These are phyloP conservation scores for Parathielavia hyrcaniae DNA, from an alignment of 495 filamentous ascomycete species.

Conservation along the genomic window DNA sequence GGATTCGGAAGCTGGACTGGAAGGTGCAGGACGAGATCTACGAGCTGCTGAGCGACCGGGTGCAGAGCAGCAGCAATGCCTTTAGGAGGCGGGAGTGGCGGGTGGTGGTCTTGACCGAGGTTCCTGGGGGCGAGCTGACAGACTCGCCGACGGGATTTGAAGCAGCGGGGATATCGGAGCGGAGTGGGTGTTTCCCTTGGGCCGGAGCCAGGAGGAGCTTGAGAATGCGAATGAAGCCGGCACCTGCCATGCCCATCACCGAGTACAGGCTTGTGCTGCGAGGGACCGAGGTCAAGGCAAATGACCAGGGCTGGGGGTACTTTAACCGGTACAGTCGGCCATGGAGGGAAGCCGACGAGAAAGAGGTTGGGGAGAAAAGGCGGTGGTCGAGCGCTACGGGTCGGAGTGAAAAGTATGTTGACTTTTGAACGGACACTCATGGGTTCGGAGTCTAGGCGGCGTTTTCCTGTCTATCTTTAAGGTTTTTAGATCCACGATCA, in stretches of 20 bases:
- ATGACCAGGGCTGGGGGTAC: conserved; percentile 18
- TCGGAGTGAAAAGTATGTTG: conserved; percentile 15
- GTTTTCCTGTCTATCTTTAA: conserved; percentile 4
- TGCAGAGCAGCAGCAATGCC: conserved; percentile 22
- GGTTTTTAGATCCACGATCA: neutral
- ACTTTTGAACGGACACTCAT: conserved; percentile 9
- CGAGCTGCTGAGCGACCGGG: conserved; percentile 20
- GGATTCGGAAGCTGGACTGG: conserved; percentile 21
- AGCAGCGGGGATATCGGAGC: neutral
- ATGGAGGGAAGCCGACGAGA: conserved; percentile 18
- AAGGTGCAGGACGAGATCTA: conserved; percentile 24
- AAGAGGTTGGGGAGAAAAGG: conserved; percentile 15
- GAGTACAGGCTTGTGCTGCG: conserved; percentile 22
- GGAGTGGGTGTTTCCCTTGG: neutral
- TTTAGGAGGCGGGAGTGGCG: conserved; percentile 20
- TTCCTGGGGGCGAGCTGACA: conserved; percentile 19
- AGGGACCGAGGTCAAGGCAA: conserved; percentile 13
- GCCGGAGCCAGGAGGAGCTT: neutral
- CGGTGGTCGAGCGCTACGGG: conserved; percentile 13
- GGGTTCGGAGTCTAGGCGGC: neutral
- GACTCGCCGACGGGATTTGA: neutral
- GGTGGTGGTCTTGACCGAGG: conserved; percentile 16
- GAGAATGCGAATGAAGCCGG: neutral
- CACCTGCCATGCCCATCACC: conserved; percentile 13
- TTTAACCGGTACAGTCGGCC: conserved; percentile 24